Base-by-base conservation (phyloP, 306 rosid genomes). In the Heteromeles arbutifolia region DNA sequence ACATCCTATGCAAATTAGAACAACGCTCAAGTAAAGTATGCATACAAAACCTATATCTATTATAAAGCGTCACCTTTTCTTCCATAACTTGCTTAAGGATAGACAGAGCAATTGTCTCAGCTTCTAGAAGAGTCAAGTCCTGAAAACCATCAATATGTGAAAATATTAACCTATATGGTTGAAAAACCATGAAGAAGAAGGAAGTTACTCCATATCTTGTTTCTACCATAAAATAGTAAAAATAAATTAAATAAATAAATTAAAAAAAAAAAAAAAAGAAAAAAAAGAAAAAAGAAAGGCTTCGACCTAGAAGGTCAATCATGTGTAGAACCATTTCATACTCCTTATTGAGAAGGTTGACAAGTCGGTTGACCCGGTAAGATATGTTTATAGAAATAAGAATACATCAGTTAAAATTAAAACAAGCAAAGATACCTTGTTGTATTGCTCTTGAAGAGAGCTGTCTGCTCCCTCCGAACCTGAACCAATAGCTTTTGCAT, bases 381-480 rank as follows among this genome's bases (percentile, higher is more conserved):
- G n/a, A 50, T 32, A 67, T 4, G 26, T 26, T 48, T n/a, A 52
- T 39, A 14, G 25, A 34, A 22, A 65, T 15, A 67, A 31, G 31
- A 64, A 48, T 24, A 26, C 4, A 72, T 25, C 48, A 50, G 4
- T 14, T 8, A n/a, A 62, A 57, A 13, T 29, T 26, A 14, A 25
- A 64, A 31, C 12, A 44, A 77, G 45, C 67, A 59, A n/a, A 24
- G 45, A 45, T 82, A 92, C 99, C 99, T 92, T 95, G 87, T 88
- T 92, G 87, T 77, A 95, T 72, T 95, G 99, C 85, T 95, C 99
- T 83, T 95, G 99, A 79, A 95, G 92, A 80, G 99, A 92, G 79
- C 97, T 95, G 77, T 95, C 99, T 24, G 99, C 99, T 34, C 97
- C 99, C 87, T 95, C 99, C 4, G 97, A 95, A 59, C 99, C 99